A percentile compares a stretch with the other conserved stretches of the same genome.
phyloP scores from a whole-genome alignment of 2,329 filamentous ascomycete species.

The Fonsecaea pedrosoi region DNA sequence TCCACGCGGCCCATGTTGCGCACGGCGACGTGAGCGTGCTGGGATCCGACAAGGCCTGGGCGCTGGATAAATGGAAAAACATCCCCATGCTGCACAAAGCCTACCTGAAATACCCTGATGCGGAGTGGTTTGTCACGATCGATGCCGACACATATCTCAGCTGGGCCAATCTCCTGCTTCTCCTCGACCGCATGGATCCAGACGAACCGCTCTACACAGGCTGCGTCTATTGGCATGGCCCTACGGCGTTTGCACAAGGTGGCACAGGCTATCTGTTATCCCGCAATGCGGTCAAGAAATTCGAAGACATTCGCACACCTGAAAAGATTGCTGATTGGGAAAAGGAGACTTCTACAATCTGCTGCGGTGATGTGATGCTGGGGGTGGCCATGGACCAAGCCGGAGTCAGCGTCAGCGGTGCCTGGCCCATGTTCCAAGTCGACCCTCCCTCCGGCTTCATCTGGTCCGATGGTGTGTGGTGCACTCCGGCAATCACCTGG shows the following conservation, averaged over 20 bases:
- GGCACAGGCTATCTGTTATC: slow-evolving; percentile 35
- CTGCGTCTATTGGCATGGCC: slow-evolving; percentile 34
- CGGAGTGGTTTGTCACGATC: slow-evolving; percentile 65
- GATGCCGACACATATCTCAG: slow-evolving; percentile 36
- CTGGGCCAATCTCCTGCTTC: slow-evolving; percentile 33
- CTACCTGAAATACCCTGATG: slow-evolving; percentile 57
- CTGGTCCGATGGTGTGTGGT: slow-evolving; percentile 29
- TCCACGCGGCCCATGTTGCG: slow-evolving; percentile 24
- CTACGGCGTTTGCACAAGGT: slow-evolving; percentile 31
- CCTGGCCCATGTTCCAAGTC: slow-evolving; percentile 37
- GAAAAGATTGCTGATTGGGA: slow-evolving; percentile 34
- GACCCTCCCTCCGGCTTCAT: slow-evolving; percentile 30
- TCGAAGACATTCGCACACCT: slow-evolving; percentile 28
- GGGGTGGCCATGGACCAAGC: slow-evolving; percentile 33
- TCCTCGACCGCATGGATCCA: slow-evolving; percentile 31
- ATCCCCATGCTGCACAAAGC: slow-evolving; percentile 65
- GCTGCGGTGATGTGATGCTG: slow-evolving; percentile 37
- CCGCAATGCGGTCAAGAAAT: slow-evolving; percentile 28
- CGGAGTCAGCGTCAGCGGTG: slow-evolving; percentile 31
- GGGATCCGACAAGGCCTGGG: slow-evolving; percentile 51
- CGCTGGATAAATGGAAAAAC: slow-evolving; percentile 68
- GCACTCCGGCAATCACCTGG: slow-evolving; percentile 35
- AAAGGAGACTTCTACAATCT: slow-evolving; percentile 35
- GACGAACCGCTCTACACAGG: slow-evolving; percentile 33
- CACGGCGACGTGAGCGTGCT: slow-evolving; percentile 35